phyloP scores from a whole-genome alignment of 768 basidiomycete species.

The Psilocybe azurescens region DNA sequence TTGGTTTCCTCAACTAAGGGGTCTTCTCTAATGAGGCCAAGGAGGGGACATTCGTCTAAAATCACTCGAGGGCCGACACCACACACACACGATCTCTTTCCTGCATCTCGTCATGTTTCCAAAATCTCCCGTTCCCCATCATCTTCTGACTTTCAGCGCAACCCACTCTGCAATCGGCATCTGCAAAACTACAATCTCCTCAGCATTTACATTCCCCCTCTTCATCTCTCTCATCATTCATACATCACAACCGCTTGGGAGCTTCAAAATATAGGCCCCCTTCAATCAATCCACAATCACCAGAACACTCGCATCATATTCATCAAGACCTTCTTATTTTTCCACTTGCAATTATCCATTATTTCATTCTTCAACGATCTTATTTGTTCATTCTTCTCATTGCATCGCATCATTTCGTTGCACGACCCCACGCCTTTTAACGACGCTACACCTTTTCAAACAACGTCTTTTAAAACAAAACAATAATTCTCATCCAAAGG shows the following conservation, averaged over 20 bases:
- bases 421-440: constrained; percentile 38
- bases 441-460: constrained; percentile 20
- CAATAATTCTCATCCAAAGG: constrained; percentile 17
- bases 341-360: constrained; percentile 31
- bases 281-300: constrained; percentile 24
- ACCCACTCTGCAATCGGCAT: constrained; percentile 20
- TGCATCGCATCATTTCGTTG: constrained; percentile 41
- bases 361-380: constrained; percentile 20
- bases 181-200: constrained; percentile 19
- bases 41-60: constrained; percentile 19
- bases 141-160: constrained; percentile 19
- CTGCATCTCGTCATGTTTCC: constrained; percentile 9
- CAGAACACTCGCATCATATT: constrained; percentile 26
- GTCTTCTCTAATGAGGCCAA: constrained; percentile 9
- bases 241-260: constrained; percentile 15
- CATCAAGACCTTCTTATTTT: constrained; percentile 30
- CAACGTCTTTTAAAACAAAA: constrained; percentile 15
- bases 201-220: constrained; percentile 18
- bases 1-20: constrained; percentile 54
- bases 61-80: constrained; percentile 11
- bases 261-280: constrained; percentile 7
- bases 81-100: constrained; percentile 7
- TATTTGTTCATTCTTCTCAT: constrained; percentile 20
- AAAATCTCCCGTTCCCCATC: constrained; percentile 14
- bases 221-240: constrained; percentile 19